Percentiles rank a stretch among this genome's conserved stretches.
These are phyloP conservation scores for Phytophthora melonis DNA, from an alignment of 352 stramenopile species.

Conservation along the genomic window DNA sequence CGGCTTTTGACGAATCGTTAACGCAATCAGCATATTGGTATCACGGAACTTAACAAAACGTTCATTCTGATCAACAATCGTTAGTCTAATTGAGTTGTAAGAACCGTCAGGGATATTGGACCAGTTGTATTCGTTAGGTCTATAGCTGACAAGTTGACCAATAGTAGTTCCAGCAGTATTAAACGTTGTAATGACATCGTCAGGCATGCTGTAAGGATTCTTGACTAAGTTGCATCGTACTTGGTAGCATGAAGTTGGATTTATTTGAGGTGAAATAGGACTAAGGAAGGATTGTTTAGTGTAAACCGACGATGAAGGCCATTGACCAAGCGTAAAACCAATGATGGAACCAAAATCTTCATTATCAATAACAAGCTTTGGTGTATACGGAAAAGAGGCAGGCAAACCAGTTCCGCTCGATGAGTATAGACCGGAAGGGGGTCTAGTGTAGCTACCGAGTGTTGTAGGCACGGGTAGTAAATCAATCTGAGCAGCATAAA, in stretches of 20 bases:
- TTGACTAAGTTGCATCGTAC: neutral
- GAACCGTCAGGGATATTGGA: neutral
- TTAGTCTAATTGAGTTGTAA: neutral
- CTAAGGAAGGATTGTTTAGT: neutral
- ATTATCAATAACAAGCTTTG: neutral
- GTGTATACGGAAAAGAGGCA: neutral
- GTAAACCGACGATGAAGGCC: neutral
- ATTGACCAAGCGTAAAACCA: neutral
- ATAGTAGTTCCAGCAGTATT: neutral
- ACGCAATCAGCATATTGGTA: no score
- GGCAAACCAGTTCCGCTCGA: neutral
- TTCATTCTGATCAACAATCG: neutral
- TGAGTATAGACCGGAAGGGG: neutral
- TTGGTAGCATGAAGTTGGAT: neutral
- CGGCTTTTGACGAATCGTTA: no score
- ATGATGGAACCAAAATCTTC: neutral
- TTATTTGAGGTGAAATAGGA: neutral
- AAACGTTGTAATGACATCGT: neutral
- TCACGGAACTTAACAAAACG: neutral
- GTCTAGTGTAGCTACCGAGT: neutral
- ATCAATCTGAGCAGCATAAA: neutral
- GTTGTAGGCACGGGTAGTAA: neutral
- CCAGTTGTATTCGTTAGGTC: neutral
- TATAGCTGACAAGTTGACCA: neutral
- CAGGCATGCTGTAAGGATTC: neutral